Base-by-base conservation (phyloP, 208 protist genomes). In the Leishmania turanica region DNA sequence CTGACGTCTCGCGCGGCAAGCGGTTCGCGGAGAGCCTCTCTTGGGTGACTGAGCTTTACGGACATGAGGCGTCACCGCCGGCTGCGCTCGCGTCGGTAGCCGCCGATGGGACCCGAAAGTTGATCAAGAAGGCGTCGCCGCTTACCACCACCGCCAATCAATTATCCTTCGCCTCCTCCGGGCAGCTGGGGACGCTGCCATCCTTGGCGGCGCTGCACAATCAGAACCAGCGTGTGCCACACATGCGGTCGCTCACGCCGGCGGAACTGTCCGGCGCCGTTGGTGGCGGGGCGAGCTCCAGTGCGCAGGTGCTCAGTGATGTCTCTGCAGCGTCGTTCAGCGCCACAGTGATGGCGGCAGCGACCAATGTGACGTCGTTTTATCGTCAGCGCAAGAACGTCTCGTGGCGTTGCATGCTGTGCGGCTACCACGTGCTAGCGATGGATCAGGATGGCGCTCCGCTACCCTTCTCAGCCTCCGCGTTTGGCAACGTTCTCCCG, bases 391-490 rank as follows among this genome's bases (percentile, higher is more conserved):
- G 73, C 49, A 85, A 90, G 56, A 91, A 90, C 15, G 88, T 95
- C 13, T 87, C 94, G 31, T 97, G 94, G 93, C 85, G 86, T 24
- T 97, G 94, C 73, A 92, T 89, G 45, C 79, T 95, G 76, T 97
- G 94, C 65, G 89, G 89, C 15, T 97, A 97, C 81, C 84, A 92
- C 74, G 88, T 96, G 42, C 83, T 96, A 9, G 91, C 94, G 7
- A 95, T 97, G 87, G 94, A 97, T 78, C 89, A 95, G 47, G 75
- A 94, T 37, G 94, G 94, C 34, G 83, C 80, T 0, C 88, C 92
- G 49, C 87, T 97, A 42, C 90, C 91, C 37, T 84, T 97, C 58
- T 78, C 88, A 31, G 73, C 85, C 19, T 94, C 90, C 13, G 89
- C 94, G 69, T 97, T 91, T 72, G 93, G 91, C 45, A 82, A 90